Evolutionary conservation across 768 basidiomycete genomes (phyloP), one percentile per base, ranked within the genome.

Genomic region (Tricholoma flavovirens): DNA sequence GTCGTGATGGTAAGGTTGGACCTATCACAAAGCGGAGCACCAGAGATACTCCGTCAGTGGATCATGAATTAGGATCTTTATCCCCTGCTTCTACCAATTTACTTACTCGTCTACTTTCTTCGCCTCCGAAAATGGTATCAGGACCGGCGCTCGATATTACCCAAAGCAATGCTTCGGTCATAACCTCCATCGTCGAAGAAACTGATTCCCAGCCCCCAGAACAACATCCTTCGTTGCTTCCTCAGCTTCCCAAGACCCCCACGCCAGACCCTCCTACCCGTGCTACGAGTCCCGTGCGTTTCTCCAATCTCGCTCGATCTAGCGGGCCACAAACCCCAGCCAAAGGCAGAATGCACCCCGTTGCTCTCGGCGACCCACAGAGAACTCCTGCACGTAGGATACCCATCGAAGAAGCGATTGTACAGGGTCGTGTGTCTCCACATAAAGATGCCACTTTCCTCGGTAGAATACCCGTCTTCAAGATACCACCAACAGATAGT

Each of bases 341-440:
- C 64, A 77, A 69, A 59, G 68, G 65, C 56, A 71, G 63, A 48
- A 62, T 69, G 55, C 69, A 66, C 51, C 54, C 62, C 43, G 57
- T 65, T 7, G 59, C 61, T 11, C 55, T 66, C 32, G 68, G 77
- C 48, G 77, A 82, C 38, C 65, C 71, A 9, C 61, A 65, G 50
- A 78, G 78, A 42, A 84, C 86, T 4, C 87, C 87, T 38, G 86
- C 87, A 2, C 79, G 82, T 48, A 77, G 87, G 56, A 79, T 89
- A 49, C 79, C 81, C 14, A 75, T 87, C 5, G 69, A 75, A 36
- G 69, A 82, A 59, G 82, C 79, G 2, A 69, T 83, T 56, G 69
- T 71, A 7, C 73, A 77, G 43, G 81, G 81, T 4, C 76, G 76
- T 54, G 64, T 80, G 19, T 83, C 83, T 0, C 72, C 78, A 2